Base-by-base conservation (phyloP, 1,139 yeast species). In the Eremothecium gossypii region DNA sequence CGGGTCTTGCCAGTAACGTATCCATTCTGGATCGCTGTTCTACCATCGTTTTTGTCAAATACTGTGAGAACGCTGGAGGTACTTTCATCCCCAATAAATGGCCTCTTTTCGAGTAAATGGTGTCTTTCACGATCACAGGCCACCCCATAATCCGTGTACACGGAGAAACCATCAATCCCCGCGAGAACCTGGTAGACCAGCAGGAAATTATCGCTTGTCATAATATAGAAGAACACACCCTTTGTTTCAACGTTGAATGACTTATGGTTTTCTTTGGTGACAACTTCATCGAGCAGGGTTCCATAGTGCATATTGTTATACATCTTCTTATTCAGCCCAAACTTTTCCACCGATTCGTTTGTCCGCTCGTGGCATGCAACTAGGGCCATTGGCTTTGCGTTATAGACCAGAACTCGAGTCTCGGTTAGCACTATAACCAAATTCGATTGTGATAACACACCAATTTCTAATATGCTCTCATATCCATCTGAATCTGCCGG, bases 11-110 rank as follows among this genome's bases (percentile, higher is more conserved):
- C 57, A 17, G 65, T 47, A 1, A 72, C 71, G 27, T 61, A 61
- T 0, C 77, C 78, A 51, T 71, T 72, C 49, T 74, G 79, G 17
- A 73, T 56, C 8, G 72, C 46, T 42, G 57, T 64, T 1, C 69
- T 69, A 14, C 56, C 45, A 29, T 53, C 64, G 12, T 45, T 51
- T 32, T 53, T 61, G 32, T 67, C 65, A 49, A 61, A 72, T 0
- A 72, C 67, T 0, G 67, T 60, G 12, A 73, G 52, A 5, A 68
- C 47, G 45, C 73, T 77, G 39, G 51, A 47, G 13, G 45, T 44
- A 17, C 44, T 35, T 3, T 46, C 40, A 42, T 53, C 50, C 7
- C 29, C 26, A n/a, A 44, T 36, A n/a, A 12, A 33, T 31, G 10
- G 28, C 33, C 8, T 34, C 23, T 17, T 30, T 23, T 17, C 36